Conservation (phyloP, 352 stramenopile genomes). For the Globisporangium sylvaticum region DNA sequence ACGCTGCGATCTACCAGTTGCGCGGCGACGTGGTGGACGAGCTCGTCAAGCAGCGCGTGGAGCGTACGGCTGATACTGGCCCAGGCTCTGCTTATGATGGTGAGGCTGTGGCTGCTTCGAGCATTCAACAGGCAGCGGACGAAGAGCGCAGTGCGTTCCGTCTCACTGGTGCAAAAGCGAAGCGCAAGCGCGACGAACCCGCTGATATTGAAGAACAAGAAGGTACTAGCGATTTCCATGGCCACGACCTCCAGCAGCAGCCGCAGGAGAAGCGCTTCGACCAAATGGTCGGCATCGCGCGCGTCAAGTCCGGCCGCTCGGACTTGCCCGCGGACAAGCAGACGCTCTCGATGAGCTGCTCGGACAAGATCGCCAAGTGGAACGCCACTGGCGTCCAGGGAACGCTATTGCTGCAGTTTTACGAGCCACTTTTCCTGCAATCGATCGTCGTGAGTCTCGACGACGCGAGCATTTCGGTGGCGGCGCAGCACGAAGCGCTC, state of each 20-base stretch:
- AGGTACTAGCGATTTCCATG: not conserved
- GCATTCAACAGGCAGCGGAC: not conserved
- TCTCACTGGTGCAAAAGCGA: constrained; percentile 59
- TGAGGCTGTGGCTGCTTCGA: not conserved
- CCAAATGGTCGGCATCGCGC: constrained; percentile 71
- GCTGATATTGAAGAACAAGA: not conserved
- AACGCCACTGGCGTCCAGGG: constrained; percentile 80
- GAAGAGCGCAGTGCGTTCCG: constrained; percentile 41
- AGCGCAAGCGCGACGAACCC: constrained; percentile 25
- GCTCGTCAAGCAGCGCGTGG: constrained; percentile 41
- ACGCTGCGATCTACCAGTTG: constrained; percentile 91
- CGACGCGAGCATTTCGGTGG: constrained; percentile 24
- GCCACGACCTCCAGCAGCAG: not conserved
- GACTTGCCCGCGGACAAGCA: constrained; percentile 85
- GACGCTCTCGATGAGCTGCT: constrained; percentile 92
- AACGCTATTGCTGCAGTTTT: constrained; percentile 58
- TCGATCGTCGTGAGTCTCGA: constrained; percentile 55
- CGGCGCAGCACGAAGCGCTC: constrained; percentile 39
- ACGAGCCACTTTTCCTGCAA: constrained; percentile 43
- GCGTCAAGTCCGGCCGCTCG: constrained; percentile 90
- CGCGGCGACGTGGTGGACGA: constrained; percentile 63
- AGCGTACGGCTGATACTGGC: constrained; percentile 9
- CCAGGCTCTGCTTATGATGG: not conserved
- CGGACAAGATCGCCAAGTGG: constrained; percentile 92
- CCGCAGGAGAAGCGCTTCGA: constrained; percentile 45